Evolutionary conservation across 305 asterid species (phyloP).

Genomic region (Fraxinus albicans): DNA sequence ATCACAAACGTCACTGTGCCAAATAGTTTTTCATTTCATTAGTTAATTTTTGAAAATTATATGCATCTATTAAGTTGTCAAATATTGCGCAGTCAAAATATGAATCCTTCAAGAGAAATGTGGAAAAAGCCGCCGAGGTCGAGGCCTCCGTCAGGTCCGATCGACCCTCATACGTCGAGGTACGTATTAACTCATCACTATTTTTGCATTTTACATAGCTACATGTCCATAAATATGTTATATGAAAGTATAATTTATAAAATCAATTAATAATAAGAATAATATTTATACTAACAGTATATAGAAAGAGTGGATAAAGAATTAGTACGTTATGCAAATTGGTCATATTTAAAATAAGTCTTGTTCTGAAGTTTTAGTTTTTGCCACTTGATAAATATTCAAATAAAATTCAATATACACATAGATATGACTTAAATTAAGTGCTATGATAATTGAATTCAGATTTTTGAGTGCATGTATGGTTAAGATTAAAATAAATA

Average conservation of each 20-base stretch:
- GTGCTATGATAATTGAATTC: neutral
- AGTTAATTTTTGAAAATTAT: too few species aligned
- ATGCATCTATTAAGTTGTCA: neutral
- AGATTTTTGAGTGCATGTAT: neutral
- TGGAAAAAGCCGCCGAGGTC: slow-evolving; percentile 60
- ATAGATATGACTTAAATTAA: neutral
- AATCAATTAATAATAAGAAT: neutral
- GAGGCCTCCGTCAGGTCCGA: slow-evolving; percentile 55
- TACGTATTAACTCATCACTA: neutral
- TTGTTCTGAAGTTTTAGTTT: neutral
- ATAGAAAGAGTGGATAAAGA: neutral
- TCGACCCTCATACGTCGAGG: slow-evolving; percentile 68
- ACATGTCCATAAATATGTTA: neutral
- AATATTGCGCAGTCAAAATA: slow-evolving; percentile 45
- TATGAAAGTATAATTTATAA: neutral
- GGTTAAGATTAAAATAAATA: too few species aligned
- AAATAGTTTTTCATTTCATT: too few species aligned
- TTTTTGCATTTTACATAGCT: neutral
- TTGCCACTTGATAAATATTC: neutral
- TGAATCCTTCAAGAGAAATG: slow-evolving; percentile 63
- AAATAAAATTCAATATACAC: neutral
- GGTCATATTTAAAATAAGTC: neutral
- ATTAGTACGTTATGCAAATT: neutral
- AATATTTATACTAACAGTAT: neutral
- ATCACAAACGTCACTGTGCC: too few species aligned